Evolutionary conservation across 2,329 filamentous ascomycete species (phyloP).

Genomic region (Trichophyton rubrum): DNA sequence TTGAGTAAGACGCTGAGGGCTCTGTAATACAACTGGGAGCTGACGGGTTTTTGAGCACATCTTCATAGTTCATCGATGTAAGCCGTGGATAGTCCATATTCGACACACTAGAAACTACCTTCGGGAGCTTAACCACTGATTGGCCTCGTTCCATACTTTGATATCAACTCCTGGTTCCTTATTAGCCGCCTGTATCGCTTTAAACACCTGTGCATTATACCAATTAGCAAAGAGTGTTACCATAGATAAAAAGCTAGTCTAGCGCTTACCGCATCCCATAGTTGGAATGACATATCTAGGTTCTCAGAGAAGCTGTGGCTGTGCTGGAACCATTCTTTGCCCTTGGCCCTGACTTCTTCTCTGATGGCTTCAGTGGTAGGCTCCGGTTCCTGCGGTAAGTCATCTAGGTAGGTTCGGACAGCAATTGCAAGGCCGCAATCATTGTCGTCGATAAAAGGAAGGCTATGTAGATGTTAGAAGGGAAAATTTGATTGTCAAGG

Average conservation of each 20-base stretch:
- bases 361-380: conserved; percentile 40
- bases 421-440: conserved; percentile 37
- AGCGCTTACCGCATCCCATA: conserved; percentile 52
- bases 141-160: conserved; percentile 46
- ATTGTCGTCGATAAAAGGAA: conserved; percentile 36
- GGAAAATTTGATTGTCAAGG: not conserved
- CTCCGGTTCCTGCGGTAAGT: conserved; percentile 45
- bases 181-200: conserved; percentile 44
- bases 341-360: conserved; percentile 39
- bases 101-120: conserved; percentile 17
- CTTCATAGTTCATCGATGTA: not conserved
- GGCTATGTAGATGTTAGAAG: conserved; percentile 17
- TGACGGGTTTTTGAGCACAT: not conserved
- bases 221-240: conserved; percentile 6
- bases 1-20: not conserved
- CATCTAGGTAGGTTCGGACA: conserved; percentile 38
- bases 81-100: no score
- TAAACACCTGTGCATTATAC: conserved; percentile 38
- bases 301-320: conserved; percentile 46
- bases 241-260: no score
- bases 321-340: conserved; percentile 50
- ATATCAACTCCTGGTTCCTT: conserved; percentile 38
- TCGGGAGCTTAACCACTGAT: conserved; percentile 43
- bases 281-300: conserved; percentile 46
- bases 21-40: not conserved